A percentile compares a stretch with the other conserved stretches of the same genome.
These are phyloP conservation scores for Murraya paniculata DNA, from an alignment of 345 rosid genomes.

Conservation along the genomic window DNA sequence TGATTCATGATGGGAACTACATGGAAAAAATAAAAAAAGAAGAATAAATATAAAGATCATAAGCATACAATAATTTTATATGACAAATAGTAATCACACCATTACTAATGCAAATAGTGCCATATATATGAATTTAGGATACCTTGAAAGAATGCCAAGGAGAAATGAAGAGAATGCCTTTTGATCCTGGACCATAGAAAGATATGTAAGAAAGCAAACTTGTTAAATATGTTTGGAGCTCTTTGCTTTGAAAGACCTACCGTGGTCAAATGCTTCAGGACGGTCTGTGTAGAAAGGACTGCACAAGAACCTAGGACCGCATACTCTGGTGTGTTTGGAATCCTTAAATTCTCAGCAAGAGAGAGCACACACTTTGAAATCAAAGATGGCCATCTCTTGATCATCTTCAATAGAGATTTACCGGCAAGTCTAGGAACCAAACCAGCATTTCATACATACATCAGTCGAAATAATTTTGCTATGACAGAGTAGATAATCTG, in stretches of 20 bases:
- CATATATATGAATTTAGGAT: constrained; percentile 9
- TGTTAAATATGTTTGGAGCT: constrained; percentile 18
- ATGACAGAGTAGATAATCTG: neutral
- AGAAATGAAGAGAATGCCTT: constrained; percentile 77
- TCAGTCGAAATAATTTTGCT: constrained; percentile 1
- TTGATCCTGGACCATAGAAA: constrained; percentile 65
- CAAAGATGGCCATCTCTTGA: constrained; percentile 94
- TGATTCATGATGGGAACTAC: constrained; percentile 93
- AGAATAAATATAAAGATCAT: constrained; percentile 6
- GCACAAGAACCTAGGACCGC: constrained; percentile 93
- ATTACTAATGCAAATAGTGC: neutral
- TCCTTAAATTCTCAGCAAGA: constrained; percentile 64
- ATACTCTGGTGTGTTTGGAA: constrained; percentile 62
- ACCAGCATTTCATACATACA: constrained; percentile 14
- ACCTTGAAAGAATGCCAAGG: constrained; percentile 92
- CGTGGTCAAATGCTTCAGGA: constrained; percentile 89
- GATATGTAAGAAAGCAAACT: constrained; percentile 30
- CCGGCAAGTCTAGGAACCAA: constrained; percentile 82
- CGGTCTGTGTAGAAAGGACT: constrained; percentile 83
- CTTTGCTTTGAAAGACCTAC: constrained; percentile 39
- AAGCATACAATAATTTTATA: neutral
- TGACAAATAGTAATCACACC: neutral
- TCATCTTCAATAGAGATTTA: constrained; percentile 79
- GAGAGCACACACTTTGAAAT: constrained; percentile 81
- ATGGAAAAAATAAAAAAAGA: neutral